Evolutionary conservation across 352 stramenopile genomes (phyloP).

Genomic region (Phytophthora idaei): DNA sequence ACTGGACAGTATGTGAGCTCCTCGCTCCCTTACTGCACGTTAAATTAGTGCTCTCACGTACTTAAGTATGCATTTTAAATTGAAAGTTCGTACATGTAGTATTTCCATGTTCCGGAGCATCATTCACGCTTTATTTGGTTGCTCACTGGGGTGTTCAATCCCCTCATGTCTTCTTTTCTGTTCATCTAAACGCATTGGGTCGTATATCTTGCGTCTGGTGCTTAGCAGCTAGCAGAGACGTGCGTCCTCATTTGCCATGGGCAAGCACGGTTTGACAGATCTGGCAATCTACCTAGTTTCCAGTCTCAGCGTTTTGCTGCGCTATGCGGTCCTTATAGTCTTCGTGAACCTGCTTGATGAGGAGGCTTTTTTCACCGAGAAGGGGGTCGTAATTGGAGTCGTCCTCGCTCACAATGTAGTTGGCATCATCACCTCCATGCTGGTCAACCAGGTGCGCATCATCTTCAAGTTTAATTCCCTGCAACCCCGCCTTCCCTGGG

Average conservation of each 20-base stretch:
- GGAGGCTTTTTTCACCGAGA: conserved; percentile 61
- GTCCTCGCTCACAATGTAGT: conserved; percentile 56
- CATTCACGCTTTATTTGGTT: conserved; percentile 35
- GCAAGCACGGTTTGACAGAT: background rate
- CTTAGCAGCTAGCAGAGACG: conserved; percentile 1
- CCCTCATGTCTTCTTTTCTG: conserved; percentile 15
- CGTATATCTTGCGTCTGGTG: background rate
- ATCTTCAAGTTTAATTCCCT: conserved; percentile 30
- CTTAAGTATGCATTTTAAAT: background rate
- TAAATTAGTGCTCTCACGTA: conserved; percentile 1
- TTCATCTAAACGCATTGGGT: conserved; percentile 25
- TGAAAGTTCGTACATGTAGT: conserved; percentile 5
- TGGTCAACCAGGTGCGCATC: conserved; percentile 33
- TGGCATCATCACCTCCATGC: conserved; percentile 30
- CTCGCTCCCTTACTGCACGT: conserved; percentile 21
- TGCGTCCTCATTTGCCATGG: conserved; percentile 8
- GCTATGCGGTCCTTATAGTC: conserved; percentile 78
- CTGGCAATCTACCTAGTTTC: conserved; percentile 3
- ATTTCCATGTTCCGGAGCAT: conserved; percentile 24
- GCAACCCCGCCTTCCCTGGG: conserved; percentile 24
- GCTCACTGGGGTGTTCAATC: conserved; percentile 12
- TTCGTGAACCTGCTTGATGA: conserved; percentile 77
- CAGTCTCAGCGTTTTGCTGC: conserved; percentile 39
- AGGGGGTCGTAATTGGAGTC: conserved; percentile 69
- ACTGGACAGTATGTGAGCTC: conserved; percentile 24